phyloP scores from a whole-genome alignment of 2,329 filamentous ascomycete genomes.

The Setomelanomma holmii region DNA sequence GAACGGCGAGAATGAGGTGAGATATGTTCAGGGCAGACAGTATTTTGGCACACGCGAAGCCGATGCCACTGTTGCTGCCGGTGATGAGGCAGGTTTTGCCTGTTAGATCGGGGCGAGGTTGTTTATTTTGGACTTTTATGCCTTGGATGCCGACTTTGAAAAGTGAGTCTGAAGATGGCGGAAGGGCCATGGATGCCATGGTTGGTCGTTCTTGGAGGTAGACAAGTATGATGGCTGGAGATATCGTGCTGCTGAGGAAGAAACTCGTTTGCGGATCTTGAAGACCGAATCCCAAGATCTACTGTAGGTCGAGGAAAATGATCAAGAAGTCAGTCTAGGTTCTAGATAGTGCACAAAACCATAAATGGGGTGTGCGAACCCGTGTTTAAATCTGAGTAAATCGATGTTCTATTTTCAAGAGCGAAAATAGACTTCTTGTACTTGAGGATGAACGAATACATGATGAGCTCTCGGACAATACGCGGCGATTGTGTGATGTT shows the following conservation, averaged over 20 bases:
- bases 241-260: too few species aligned
- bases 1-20: constrained; percentile 41
- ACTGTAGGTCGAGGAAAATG: too few species aligned
- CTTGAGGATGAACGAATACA: background rate
- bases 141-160: background rate
- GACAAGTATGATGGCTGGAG: too few species aligned
- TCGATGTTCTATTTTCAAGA: too few species aligned
- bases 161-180: background rate
- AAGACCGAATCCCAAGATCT: too few species aligned
- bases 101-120: background rate
- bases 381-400: too few species aligned
- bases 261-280: too few species aligned
- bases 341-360: too few species aligned
- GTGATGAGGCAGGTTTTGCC: constrained; percentile 37
- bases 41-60: constrained; percentile 28
- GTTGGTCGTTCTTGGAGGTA: background rate
- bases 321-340: too few species aligned
- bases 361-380: too few species aligned
- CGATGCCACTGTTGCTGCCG: constrained; percentile 39
- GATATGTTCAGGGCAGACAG: constrained; percentile 22
- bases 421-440: background rate
- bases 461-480: background rate
- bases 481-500: background rate
- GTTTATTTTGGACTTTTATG: background rate
- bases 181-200: background rate